Conservation (phyloP, 768 basidiomycete species). For the Gyrodon lividus region DNA sequence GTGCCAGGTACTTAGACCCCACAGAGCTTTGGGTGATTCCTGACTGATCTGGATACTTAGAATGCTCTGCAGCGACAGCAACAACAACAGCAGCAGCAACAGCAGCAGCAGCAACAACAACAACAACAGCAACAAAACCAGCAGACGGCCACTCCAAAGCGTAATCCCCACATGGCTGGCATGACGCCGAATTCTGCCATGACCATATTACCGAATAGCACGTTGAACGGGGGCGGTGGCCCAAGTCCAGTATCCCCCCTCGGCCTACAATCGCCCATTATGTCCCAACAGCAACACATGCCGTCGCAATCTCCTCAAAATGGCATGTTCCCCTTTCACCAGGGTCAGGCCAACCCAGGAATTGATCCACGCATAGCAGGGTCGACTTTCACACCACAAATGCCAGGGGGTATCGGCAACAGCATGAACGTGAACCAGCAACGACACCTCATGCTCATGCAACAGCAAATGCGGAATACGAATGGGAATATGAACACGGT, state of each 20-base stretch:
- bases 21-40: not conserved
- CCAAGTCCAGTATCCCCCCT: constrained; percentile 31
- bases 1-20: constrained; percentile 43
- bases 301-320: constrained; percentile 28
- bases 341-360: constrained; percentile 20
- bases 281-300: constrained; percentile 30
- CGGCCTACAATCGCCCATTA: constrained; percentile 27
- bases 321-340: constrained; percentile 31
- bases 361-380: constrained; percentile 33
- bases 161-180: constrained; percentile 31
- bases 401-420: constrained; percentile 27
- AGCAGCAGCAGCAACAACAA: constrained; percentile 28
- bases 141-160: constrained; percentile 21
- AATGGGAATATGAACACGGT: constrained; percentile 26
- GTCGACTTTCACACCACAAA: constrained; percentile 29
- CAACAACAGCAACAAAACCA: constrained; percentile 32
- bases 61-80: constrained; percentile 24
- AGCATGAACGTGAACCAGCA: constrained; percentile 39
- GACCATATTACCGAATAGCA: constrained; percentile 24
- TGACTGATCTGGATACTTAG: constrained; percentile 13
- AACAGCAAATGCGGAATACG: constrained; percentile 31
- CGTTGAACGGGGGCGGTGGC: constrained; percentile 22
- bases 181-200: constrained; percentile 30
- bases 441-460: constrained; percentile 45
- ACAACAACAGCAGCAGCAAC: constrained; percentile 32